Percentiles rank a stretch among this genome's conserved stretches.
These are phyloP conservation scores for Petasospora rhodanensis DNA, from an alignment of 1,139 yeast genomes.

Conservation along the genomic window DNA sequence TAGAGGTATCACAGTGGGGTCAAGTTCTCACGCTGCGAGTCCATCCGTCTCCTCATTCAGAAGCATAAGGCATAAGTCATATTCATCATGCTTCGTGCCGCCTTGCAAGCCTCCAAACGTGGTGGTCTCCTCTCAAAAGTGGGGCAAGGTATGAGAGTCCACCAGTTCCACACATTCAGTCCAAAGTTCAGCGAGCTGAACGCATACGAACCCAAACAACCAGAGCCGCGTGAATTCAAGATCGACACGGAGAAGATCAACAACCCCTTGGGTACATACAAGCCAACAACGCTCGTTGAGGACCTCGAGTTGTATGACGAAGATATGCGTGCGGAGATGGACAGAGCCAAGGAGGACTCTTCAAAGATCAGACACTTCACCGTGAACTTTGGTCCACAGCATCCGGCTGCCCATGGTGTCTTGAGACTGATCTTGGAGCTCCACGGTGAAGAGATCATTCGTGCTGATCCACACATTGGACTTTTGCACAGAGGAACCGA, in stretches of 20 bases:
- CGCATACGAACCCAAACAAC: slow-evolving; percentile 11
- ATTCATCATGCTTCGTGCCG: too few relatives aligned
- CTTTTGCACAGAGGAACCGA: slow-evolving; percentile 86
- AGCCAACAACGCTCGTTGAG: slow-evolving; percentile 22
- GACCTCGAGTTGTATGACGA: slow-evolving; percentile 19
- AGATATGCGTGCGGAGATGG: slow-evolving; percentile 16
- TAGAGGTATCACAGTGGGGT: too few relatives aligned
- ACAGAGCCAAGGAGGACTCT: slow-evolving; percentile 21
- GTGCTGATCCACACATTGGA: slow-evolving; percentile 89
- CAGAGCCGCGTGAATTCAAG: slow-evolving; percentile 9
- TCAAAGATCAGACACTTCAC: slow-evolving; percentile 80
- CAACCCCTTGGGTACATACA: slow-evolving; percentile 35
- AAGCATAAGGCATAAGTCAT: too few relatives aligned
- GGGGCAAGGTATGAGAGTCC: too few relatives aligned
- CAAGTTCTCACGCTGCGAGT: too few relatives aligned
- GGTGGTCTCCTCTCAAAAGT: too few relatives aligned
- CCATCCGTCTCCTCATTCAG: too few relatives aligned
- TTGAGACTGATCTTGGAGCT: slow-evolving; percentile 79
- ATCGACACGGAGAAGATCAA: slow-evolving; percentile 17
- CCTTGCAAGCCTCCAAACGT: too few relatives aligned
- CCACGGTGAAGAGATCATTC: slow-evolving; percentile 83
- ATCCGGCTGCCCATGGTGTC: slow-evolving; percentile 95
- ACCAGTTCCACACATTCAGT: too few relatives aligned
- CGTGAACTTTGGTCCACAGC: slow-evolving; percentile 89
- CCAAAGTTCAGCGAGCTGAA: slow-evolving; percentile 12